Percentiles rank a stretch among this genome's conserved stretches.
Conservation (phyloP, 495 filamentous ascomycete genomes). For the Opeltia flavorubescens region DNA sequence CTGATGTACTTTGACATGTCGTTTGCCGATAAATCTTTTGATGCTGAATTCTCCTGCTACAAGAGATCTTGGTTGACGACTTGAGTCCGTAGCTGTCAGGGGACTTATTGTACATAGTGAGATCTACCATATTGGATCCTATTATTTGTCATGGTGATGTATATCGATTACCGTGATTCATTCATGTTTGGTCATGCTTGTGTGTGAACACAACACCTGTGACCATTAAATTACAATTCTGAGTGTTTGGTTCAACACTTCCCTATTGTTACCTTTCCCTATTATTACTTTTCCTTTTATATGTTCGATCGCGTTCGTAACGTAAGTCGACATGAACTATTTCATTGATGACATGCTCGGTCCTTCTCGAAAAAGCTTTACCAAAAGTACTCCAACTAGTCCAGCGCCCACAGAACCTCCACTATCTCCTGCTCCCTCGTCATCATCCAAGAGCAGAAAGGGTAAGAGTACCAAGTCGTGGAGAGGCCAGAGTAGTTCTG, state of each 20-base stretch:
- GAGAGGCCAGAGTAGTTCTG: not conserved
- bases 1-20: too few species aligned
- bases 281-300: too few species aligned
- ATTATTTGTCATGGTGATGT: too few species aligned
- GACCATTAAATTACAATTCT: not conserved
- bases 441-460: not conserved
- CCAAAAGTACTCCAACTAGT: not conserved
- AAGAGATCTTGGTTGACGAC: too few species aligned
- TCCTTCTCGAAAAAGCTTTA: not conserved
- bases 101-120: too few species aligned
- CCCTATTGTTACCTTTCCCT: too few species aligned
- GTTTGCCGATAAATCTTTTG: too few species aligned
- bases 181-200: not conserved
- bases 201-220: not conserved
- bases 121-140: too few species aligned
- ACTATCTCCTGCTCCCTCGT: not conserved
- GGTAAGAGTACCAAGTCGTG: not conserved
- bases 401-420: not conserved
- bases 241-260: too few species aligned
- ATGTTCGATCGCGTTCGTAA: too few species aligned
- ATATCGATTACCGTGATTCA: not conserved
- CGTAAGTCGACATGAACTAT: not conserved
- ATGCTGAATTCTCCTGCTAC: too few species aligned
- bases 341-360: constrained; percentile 1
- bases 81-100: too few species aligned